These are phyloP conservation scores for Fusarium sp. DNA, from an alignment of 2,329 filamentous ascomycete species.

Conservation along the genomic window DNA sequence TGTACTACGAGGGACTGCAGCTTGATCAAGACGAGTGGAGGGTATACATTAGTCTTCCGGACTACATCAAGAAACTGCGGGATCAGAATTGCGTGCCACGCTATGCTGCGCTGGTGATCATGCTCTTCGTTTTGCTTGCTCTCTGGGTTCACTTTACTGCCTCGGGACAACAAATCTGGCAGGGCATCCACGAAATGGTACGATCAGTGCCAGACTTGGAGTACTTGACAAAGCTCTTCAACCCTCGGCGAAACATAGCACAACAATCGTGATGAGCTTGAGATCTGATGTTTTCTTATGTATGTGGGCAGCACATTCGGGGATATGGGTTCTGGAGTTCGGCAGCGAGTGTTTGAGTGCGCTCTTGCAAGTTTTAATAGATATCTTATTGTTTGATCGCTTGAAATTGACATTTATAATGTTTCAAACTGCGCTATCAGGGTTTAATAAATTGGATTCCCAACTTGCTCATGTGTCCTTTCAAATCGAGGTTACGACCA, in stretches of 20 bases:
- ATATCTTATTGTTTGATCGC: not conserved
- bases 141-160: constrained; percentile 18
- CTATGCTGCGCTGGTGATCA: constrained; percentile 23
- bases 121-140: constrained; percentile 16
- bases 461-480: not conserved
- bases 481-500: too few species aligned
- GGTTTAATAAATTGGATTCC: not conserved
- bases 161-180: constrained; percentile 25
- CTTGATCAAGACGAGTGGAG: constrained; percentile 42
- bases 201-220: not conserved
- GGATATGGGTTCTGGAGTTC: constrained; percentile 12
- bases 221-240: not conserved
- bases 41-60: constrained; percentile 34
- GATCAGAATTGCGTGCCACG: constrained; percentile 28
- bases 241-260: not conserved
- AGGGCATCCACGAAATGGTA: not conserved
- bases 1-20: constrained; percentile 50
- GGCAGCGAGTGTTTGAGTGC: not conserved
- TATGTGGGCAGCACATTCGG: not conserved
- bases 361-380: not conserved
- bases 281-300: constrained; percentile 9
- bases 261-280: constrained; percentile 3
- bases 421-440: not conserved
- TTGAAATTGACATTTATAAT: too few species aligned
- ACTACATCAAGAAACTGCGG: constrained; percentile 40